Evolutionary conservation across 2,329 filamentous ascomycete genomes (phyloP), one percentile per base, ranked within the genome.

Genomic region (Ophiostoma fasciatum): DNA sequence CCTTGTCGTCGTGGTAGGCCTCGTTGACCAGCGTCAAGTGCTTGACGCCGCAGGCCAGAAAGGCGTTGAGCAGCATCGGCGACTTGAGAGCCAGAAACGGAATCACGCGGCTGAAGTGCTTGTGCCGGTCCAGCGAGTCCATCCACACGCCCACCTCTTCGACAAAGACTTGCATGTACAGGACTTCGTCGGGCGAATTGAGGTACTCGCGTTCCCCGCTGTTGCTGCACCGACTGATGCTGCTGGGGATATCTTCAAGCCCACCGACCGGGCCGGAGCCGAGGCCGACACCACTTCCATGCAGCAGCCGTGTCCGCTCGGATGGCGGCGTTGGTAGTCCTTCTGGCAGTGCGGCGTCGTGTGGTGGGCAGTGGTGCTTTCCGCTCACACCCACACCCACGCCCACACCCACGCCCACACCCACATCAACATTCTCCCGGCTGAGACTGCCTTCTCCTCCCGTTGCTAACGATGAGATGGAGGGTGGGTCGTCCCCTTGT

Each of bases 91-190:
- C 77, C 48, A 88, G 72, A 48, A 84, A 85, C 0, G 88, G 85
- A n/a, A 94, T 64, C 14, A 83, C 62, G 32, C 80, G 71, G 18
- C 82, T 83, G 54, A 94, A 94, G 61, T 92, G 82, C 58, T 88
- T 88, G 45, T 78, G 68, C 23, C 74, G 68, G 58, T 93, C 83
- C 63, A 94, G 75, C 28, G 77, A 82, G 56, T 94, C 88, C 82
- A 96, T 93, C 84, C 88, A 94, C 4, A 84, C 58, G 1, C 80
- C 85, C 3, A 96, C 82, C 45, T 94, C 81, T 49, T 92, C 81
- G 7, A 92, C 78, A 52, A 93, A 96, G 0, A 85, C 77, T 53
- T 93, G 83, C 78, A 94, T 83, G 51, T 85, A 85, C n/a, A 78
- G 61, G 0, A 90, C 70, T 52, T 94, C 84, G 39, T 93, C 82